A percentile compares a stretch with the other conserved stretches of the same genome.
Conservation (phyloP, 768 basidiomycete species). For the Hemileccinum impolitum region DNA sequence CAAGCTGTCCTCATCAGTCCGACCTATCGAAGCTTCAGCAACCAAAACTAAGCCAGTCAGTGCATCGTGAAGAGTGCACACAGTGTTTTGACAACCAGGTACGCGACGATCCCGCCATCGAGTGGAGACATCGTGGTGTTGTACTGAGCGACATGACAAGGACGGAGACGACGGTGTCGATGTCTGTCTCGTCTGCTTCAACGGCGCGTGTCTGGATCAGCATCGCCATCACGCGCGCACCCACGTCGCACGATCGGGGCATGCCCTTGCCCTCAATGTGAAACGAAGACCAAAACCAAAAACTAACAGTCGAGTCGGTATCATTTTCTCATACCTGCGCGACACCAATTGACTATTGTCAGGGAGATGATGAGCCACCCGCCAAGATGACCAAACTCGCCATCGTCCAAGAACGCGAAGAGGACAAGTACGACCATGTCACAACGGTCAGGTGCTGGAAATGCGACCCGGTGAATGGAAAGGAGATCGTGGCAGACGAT, state of each 20-base stretch:
- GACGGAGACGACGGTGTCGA: slow-evolving; percentile 76
- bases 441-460: slow-evolving; percentile 74
- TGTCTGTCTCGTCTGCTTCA: slow-evolving; percentile 91
- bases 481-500: slow-evolving; percentile 38
- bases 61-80: slow-evolving; percentile 92
- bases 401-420: slow-evolving; percentile 81
- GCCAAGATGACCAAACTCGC: slow-evolving; percentile 87
- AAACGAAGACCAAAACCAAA: slow-evolving; percentile 64
- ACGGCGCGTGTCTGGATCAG: slow-evolving; percentile 74
- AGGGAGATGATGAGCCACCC: slow-evolving; percentile 82
- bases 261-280: slow-evolving; percentile 77
- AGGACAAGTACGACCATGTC: slow-evolving; percentile 77
- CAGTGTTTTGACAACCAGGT: slow-evolving; percentile 97
- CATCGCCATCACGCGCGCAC: slow-evolving; percentile 69
- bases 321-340: too few relatives aligned
- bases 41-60: slow-evolving; percentile 65
- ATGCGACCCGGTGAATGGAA: slow-evolving; percentile 54
- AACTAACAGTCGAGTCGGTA: slow-evolving; percentile 59
- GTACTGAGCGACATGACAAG: slow-evolving; percentile 34
- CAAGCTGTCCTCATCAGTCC: slow-evolving; percentile 50
- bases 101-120: slow-evolving; percentile 9
- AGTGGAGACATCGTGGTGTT: too few relatives aligned
- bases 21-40: slow-evolving; percentile 47
- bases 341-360: not conserved
- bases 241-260: slow-evolving; percentile 71